phyloP scores from a whole-genome alignment of 1,284 basidiomycete genomes.

The Ustilago shanxiensis region DNA sequence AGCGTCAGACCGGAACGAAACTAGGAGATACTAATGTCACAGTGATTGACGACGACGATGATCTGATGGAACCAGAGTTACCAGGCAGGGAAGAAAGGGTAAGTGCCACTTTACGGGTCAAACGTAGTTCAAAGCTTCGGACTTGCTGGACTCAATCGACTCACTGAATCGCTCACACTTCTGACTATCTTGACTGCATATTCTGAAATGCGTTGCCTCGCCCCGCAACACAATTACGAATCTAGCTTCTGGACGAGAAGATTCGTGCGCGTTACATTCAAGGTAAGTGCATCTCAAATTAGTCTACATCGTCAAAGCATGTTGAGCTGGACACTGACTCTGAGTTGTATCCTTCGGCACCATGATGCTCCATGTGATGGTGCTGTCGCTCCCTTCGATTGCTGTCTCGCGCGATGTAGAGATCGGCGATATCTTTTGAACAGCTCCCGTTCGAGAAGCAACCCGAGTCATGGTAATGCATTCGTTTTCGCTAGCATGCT shows the following conservation, averaged over 20 bases:
- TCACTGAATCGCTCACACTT: neutral
- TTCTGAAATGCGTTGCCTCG: neutral
- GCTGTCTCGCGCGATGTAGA: constrained; percentile 18
- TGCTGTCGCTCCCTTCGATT: neutral
- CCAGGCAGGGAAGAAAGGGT: constrained; percentile 33
- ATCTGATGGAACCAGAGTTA: constrained; percentile 32
- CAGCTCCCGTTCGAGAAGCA: neutral
- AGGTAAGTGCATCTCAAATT: constrained; percentile 27
- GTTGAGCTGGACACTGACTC: neutral
- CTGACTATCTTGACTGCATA: neutral
- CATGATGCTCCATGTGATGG: neutral
- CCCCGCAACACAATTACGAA: neutral
- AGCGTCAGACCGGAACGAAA: constrained; percentile 19
- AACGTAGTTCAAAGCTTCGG: too few species aligned
- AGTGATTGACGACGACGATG: constrained; percentile 28
- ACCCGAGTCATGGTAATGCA: too few species aligned
- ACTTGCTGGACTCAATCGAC: neutral
- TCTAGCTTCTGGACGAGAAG: constrained; percentile 53
- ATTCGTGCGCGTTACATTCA: constrained; percentile 57
- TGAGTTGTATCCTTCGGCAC: too few species aligned
- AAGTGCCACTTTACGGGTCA: constrained; percentile 2
- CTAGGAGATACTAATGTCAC: neutral
- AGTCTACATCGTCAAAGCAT: too few species aligned
- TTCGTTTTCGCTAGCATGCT: too few species aligned
- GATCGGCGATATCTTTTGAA: constrained; percentile 57